Percentiles rank a stretch among this genome's conserved stretches.
These are phyloP conservation scores for Phytophthora brassicae DNA, from an alignment of 352 stramenopile genomes.

Conservation along the genomic window DNA sequence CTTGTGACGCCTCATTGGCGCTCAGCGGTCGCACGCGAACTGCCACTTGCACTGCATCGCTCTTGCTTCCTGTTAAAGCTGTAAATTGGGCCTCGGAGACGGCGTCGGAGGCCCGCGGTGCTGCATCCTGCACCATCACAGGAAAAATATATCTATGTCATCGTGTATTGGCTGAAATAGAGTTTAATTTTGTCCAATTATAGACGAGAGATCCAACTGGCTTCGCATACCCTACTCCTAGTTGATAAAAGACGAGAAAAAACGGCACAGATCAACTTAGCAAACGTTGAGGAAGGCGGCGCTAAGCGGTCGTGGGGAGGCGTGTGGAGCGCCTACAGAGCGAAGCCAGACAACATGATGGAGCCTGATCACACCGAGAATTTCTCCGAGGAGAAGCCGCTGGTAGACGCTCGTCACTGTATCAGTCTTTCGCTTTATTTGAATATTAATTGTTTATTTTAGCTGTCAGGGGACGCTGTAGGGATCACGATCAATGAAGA, in stretches of 20 bases:
- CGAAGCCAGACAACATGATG: constrained; percentile 47
- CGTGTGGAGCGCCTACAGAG: constrained; percentile 18
- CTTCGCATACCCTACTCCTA: constrained; percentile 28
- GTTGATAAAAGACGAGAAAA: constrained; percentile 22
- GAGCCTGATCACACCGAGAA: constrained; percentile 61
- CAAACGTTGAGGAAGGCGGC: constrained; percentile 8
- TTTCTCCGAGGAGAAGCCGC: constrained; percentile 60
- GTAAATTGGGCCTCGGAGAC: background rate
- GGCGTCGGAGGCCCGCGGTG: background rate
- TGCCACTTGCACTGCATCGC: constrained; percentile 27
- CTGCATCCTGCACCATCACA: background rate
- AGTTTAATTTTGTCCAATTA: constrained; percentile 25
- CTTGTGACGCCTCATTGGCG: constrained; percentile 25
- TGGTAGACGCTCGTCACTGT: constrained; percentile 30
- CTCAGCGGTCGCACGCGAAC: constrained; percentile 45
- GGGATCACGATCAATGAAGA: constrained; percentile 62
- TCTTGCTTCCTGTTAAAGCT: background rate
- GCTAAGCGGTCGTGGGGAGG: constrained; percentile 27
- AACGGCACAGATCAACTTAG: constrained; percentile 31
- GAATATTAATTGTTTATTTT: constrained; percentile 1
- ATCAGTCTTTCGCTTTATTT: background rate
- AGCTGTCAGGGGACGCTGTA: constrained; percentile 51
- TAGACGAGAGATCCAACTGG: constrained; percentile 35
- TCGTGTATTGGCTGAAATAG: too few species aligned
- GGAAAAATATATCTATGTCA: background rate